Conservation (phyloP, 2,329 filamentous ascomycete genomes). For the Orbilia ellipsospora region DNA sequence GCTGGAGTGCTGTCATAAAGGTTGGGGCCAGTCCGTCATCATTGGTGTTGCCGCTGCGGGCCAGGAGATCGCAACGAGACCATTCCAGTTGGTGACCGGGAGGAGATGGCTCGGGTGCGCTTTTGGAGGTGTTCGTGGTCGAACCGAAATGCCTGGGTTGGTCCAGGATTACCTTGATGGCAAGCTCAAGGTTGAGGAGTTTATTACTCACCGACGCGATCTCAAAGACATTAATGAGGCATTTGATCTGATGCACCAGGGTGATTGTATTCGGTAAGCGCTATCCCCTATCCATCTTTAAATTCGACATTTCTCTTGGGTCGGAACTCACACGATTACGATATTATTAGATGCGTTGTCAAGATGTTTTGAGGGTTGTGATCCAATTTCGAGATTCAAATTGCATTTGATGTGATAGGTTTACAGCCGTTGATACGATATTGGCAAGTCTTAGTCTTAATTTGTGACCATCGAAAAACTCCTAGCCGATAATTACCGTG, state of each 20-base stretch:
- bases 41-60: conserved; percentile 97
- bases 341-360: conserved; percentile 41
- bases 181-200: conserved; percentile 96
- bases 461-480: too few relatives aligned
- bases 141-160: conserved; percentile 86
- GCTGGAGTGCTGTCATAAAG: conserved; percentile 98
- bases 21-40: conserved; percentile 97
- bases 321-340: conserved; percentile 9
- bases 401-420: too few relatives aligned
- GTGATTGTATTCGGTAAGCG: conserved; percentile 96
- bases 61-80: conserved; percentile 92
- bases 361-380: conserved; percentile 33
- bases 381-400: neutral
- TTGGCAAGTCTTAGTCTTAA: too few relatives aligned
- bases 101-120: conserved; percentile 98
- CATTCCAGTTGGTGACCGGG: conserved; percentile 98
- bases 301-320: neutral
- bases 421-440: too few relatives aligned
- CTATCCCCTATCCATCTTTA: conserved; percentile 67
- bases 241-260: conserved; percentile 93
- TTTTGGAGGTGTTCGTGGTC: conserved; percentile 98
- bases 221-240: conserved; percentile 86
- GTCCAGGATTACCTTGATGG: conserved; percentile 90
- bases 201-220: conserved; percentile 85
- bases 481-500: too few relatives aligned